Evolutionary conservation across 2,329 filamentous ascomycete genomes (phyloP), one percentile per base, ranked within the genome.

Genomic region (Aspergillus tamarii): DNA sequence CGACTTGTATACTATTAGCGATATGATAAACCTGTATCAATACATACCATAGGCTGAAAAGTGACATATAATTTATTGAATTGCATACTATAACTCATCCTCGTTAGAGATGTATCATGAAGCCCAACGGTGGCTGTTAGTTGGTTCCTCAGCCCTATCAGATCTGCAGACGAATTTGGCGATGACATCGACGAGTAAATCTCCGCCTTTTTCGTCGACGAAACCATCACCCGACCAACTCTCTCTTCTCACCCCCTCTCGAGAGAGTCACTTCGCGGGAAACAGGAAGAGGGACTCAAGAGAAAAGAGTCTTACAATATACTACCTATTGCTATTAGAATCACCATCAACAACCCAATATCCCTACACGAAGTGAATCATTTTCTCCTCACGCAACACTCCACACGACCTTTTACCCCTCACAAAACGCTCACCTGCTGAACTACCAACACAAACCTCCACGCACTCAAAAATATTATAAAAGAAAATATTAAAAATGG

Each of bases 21-120:
- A 72, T 64, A 73, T 60, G 69, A 62, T 43, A 57, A 56, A 71
- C 66, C 64, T 75, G 74, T 76, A 75, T 65, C 69, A 74, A 72
- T 70, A 76, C 43, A 57, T 61, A 28, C 21, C 21, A 26, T 48
- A 48, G 45, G 45, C 43, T 14, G 23, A 23, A 48, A 28, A 48
- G 43, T 48, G 45, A 26, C 45, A 48, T 28, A 46, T 46, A 46
- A 46, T 48, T 26, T 48, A 23, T 16, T 48, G 45, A 16, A 26
- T 19, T 26, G 7, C 16, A 48, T 26, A 28, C 23, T 36, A 14
- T 36, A 36, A 16, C 12, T 14, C 34, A 16, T 36, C 34, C 14
- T 36, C 34, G 34, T 36, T 14, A 7, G 14, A 36, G 16, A 34
- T 34, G 11, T 10, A 34, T 34, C 32, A 34, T 36, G 34, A 36